Evolutionary conservation across 495 filamentous ascomycete genomes (phyloP).

Genomic region (Diplogelasinospora grovesii): DNA sequence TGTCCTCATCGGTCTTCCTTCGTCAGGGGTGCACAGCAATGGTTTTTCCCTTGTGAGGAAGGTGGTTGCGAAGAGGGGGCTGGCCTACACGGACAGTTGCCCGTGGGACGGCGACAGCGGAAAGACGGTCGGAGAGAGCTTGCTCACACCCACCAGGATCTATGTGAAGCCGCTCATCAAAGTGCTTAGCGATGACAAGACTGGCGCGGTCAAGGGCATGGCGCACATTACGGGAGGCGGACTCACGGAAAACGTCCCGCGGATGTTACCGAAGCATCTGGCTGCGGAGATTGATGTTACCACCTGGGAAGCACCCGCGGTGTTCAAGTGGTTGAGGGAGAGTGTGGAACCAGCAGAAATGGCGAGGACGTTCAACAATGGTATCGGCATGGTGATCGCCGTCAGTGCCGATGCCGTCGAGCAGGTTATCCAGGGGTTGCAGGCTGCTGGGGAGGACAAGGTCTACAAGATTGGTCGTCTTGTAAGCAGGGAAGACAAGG

Average conservation of each 20-base stretch:
- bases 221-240: conserved; percentile 96
- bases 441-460: conserved; percentile 64
- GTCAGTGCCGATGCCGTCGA: conserved; percentile 54
- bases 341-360: conserved; percentile 70
- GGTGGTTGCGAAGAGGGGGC: conserved; percentile 65
- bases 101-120: conserved; percentile 57
- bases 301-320: conserved; percentile 62
- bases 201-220: conserved; percentile 65
- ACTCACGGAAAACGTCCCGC: conserved; percentile 82
- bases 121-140: conserved; percentile 56
- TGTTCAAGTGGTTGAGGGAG: conserved; percentile 79
- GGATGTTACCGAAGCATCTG: conserved; percentile 75
- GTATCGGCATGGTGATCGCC: conserved; percentile 86
- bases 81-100: conserved; percentile 60
- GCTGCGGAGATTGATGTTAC: conserved; percentile 69
- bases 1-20: conserved; percentile 73
- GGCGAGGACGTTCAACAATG: conserved; percentile 87
- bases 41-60: conserved; percentile 90
- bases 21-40: conserved; percentile 85
- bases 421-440: conserved; percentile 46
- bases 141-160: conserved; percentile 75
- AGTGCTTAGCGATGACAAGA: conserved; percentile 47
- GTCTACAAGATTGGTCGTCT: conserved; percentile 72
- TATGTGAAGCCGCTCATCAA: conserved; percentile 70
- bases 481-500: conserved; percentile 41